Percentiles rank a stretch among this genome's conserved stretches.
These are phyloP conservation scores for Aspergillus carlsbadensis DNA, from an alignment of 495 filamentous ascomycete genomes.

Conservation along the genomic window DNA sequence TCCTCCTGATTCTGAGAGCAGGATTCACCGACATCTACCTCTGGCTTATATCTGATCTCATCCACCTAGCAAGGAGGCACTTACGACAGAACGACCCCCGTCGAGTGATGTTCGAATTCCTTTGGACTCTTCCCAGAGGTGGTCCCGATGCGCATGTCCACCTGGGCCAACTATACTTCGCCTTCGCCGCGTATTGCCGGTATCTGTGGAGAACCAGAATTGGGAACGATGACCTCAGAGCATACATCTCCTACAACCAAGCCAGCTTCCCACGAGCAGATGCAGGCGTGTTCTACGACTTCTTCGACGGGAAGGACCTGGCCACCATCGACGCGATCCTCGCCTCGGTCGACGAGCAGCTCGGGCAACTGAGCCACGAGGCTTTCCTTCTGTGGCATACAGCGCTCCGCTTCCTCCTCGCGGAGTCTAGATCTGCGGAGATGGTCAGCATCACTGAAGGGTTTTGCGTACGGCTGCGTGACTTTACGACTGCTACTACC, in stretches of 20 bases:
- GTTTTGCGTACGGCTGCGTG: neutral
- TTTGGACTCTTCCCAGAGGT: neutral
- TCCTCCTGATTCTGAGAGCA: slow-evolving; percentile 3
- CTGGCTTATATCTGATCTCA: neutral
- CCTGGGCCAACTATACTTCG: slow-evolving; percentile 2
- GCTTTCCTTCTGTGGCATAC: slow-evolving; percentile 10
- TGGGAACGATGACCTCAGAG: neutral
- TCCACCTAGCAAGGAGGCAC: neutral
- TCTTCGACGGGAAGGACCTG: slow-evolving; percentile 1
- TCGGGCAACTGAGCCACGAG: slow-evolving; percentile 8
- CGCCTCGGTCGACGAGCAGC: neutral
- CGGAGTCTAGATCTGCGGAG: neutral
- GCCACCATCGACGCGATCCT: neutral
- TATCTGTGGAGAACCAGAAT: slow-evolving; percentile 3
- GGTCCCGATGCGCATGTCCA: too few relatives aligned
- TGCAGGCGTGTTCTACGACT: slow-evolving; percentile 6
- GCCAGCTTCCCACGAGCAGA: slow-evolving; percentile 11
- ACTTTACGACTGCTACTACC: neutral
- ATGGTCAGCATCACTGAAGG: neutral
- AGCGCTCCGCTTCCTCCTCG: neutral
- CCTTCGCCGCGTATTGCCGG: slow-evolving; percentile 8
- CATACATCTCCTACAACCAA: slow-evolving; percentile 8
- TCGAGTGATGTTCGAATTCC: slow-evolving; percentile 8
- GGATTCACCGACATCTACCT: neutral
- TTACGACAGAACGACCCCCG: slow-evolving; percentile 8